Conservation (phyloP, 495 filamentous ascomycete genomes). For the Rostrohypoxylon terebratum region DNA sequence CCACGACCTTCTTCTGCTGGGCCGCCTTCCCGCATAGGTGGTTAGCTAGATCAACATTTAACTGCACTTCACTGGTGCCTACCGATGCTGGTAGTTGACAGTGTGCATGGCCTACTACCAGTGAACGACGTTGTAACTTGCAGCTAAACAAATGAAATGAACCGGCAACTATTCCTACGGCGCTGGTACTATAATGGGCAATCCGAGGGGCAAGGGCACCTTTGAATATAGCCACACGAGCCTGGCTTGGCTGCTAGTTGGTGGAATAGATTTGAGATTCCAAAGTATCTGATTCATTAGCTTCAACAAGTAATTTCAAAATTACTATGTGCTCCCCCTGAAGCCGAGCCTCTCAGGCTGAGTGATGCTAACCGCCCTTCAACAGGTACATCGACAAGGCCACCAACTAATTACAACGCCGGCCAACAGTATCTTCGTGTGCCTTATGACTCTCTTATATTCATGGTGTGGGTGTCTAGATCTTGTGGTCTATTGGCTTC, state of each 20-base stretch:
- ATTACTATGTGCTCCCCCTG: neutral
- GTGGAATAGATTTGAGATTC: neutral
- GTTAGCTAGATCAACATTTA: slow-evolving; percentile 18
- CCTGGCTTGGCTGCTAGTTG: slow-evolving; percentile 9
- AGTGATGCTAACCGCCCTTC: slow-evolving; percentile 16
- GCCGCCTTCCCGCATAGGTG: slow-evolving; percentile 33
- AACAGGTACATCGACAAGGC: slow-evolving; percentile 3
- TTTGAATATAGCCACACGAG: slow-evolving; percentile 17
- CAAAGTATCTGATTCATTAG: neutral
- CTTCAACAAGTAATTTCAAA: neutral
- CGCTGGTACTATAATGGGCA: slow-evolving; percentile 7
- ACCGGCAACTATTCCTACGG: neutral
- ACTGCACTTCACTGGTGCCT: neutral
- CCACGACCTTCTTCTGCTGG: slow-evolving; percentile 17
- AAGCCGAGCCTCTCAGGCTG: slow-evolving; percentile 10
- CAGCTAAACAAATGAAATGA: neutral
- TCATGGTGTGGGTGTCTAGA: neutral
- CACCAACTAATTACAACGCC: slow-evolving; percentile 13
- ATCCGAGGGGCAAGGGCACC: slow-evolving; percentile 8
- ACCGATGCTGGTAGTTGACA: slow-evolving; percentile 3
- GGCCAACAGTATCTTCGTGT: slow-evolving; percentile 3
- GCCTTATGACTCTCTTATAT: slow-evolving; percentile 7
- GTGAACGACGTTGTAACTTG: slow-evolving; percentile 1
- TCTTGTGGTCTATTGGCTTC: slow-evolving; percentile 1
- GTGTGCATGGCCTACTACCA: neutral